phyloP scores from a whole-genome alignment of 345 rosid species.

The Arabis hirsuta region DNA sequence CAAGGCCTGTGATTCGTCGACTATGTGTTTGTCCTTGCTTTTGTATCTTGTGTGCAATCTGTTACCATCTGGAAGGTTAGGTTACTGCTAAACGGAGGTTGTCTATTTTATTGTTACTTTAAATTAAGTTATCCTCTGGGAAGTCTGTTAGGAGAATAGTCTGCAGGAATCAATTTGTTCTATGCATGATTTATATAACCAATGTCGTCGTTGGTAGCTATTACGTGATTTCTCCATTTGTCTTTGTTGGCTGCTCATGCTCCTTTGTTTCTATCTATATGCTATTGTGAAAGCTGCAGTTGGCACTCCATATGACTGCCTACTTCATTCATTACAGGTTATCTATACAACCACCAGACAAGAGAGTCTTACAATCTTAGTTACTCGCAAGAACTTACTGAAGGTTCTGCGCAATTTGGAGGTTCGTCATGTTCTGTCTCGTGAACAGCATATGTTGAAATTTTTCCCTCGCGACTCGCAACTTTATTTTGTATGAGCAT shows the following conservation, averaged over 20 bases:
- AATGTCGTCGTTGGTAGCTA: slow-evolving; percentile 22
- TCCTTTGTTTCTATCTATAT: slow-evolving; percentile 18
- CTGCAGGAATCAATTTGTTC: slow-evolving; percentile 19
- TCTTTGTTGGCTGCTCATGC: background rate
- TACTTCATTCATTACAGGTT: slow-evolving; percentile 54
- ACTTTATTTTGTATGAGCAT: background rate
- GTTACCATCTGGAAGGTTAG: slow-evolving; percentile 24
- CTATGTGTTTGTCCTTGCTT: slow-evolving; percentile 9
- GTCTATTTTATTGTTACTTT: background rate
- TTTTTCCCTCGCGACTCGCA: background rate
- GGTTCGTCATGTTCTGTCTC: slow-evolving; percentile 54
- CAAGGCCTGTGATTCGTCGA: slow-evolving; percentile 8
- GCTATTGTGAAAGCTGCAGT: slow-evolving; percentile 25
- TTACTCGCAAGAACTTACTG: slow-evolving; percentile 77
- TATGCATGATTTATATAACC: slow-evolving; percentile 23
- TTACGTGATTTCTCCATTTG: slow-evolving; percentile 12
- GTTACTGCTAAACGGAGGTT: slow-evolving; percentile 11
- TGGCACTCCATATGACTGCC: slow-evolving; percentile 20
- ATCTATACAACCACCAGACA: slow-evolving; percentile 85
- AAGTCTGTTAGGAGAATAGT: slow-evolving; percentile 6
- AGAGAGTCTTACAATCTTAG: slow-evolving; percentile 94
- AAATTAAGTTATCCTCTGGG: background rate
- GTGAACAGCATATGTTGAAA: background rate
- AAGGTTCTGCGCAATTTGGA: slow-evolving; percentile 87
- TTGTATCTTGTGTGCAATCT: slow-evolving; percentile 5